Evolutionary conservation across 169 alveolate genomes (phyloP), one percentile per base, ranked within the genome.

Genomic region (Amoebophrya sp.): DNA sequence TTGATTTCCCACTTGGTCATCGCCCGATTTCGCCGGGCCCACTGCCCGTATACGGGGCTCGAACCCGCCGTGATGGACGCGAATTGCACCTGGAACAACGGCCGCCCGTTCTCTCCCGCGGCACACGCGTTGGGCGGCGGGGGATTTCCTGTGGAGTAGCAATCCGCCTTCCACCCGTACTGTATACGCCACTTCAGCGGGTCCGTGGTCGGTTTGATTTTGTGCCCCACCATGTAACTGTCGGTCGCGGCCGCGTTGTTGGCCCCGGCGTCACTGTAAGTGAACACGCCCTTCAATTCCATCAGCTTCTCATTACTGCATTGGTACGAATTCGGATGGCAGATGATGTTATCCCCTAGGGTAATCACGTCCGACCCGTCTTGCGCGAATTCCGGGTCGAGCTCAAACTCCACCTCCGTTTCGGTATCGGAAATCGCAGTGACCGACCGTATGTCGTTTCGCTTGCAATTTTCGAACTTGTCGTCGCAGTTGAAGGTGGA

Each of bases 21-120:
- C 2, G 91, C 91, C 38, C 77, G 23, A 40, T 89, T 89, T 0
- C 77, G 40, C 14, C 91, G 91, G 12, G 40, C 41, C 91, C 91
- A 89, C 0, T 89, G 35, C 35, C 91, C 91, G 40, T 40, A 53
- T 29, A 54, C 14, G 32, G 29, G 77, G 23, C 39, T 40, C 39
- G 41, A 40, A 10, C 39, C 14, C 1, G 91, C 39, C 54, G 91
- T 12, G 66, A 47, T 7, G 18, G 66, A 47, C 66, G 18, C 18
- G 29, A 47, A 47, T 47, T 47, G 66, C 7, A 47, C 18, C 88
- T 66, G 18, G 10, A 7, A 66, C 1, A 7, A n/a, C 88, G 33
- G 38, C n/a, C 18, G 0, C 39, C 18, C 33, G 88, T 66, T 66
- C 88, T 14, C 18, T n/a, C 88, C 38, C 1, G 88, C 35, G 7